Evolutionary conservation across 164 flowering plant species (phyloP), one percentile per base, ranked within the genome.

Genomic region (Liriodendron chinense): DNA sequence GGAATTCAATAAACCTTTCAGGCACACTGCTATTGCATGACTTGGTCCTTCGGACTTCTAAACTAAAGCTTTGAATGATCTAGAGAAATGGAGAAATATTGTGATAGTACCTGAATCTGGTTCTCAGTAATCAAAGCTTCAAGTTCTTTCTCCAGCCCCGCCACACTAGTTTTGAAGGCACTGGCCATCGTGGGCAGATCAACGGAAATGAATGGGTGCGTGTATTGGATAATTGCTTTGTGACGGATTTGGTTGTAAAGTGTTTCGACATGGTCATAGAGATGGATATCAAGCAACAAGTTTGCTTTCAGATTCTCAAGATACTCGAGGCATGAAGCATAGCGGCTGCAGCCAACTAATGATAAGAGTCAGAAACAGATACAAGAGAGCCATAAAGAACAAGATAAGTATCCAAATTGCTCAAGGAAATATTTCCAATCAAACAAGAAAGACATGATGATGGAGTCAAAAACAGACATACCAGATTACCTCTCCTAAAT

Each of bases 171-270:
- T 78, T 92, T 94, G 78, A 96, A 96, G 63, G 99, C 99, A 89
- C 87, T 85, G 47, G 99, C 99, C 98, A 96, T 96, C 89, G 91
- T 94, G 74, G 74, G 77, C 81, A 96, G 80, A 80, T 94, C 99
- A 78, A 96, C 98, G 63, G 98, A 96, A 76, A 94, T 89, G 80
- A 92, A 96, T 24, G 99, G 99, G 77, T 76, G 97, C 18, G 99
- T 94, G 75, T 96, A 96, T 82, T 96, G 98, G 80, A 96, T 92
- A 68, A 96, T 90, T 65, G 99, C 99, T 83, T 93, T 94, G 88
- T 86, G 89, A 18, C 98, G 97, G 73, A 96, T 96, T 77, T 92
- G 91, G 76, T 82, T 85, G 80, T 96, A 96, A 26, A 96, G 84
- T 23, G 90, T 88, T 82, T 90, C 97, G 21, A 96, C 92, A 82